Base-by-base conservation (phyloP, 2,329 filamentous ascomycete genomes). In the Fusarium sp. region DNA sequence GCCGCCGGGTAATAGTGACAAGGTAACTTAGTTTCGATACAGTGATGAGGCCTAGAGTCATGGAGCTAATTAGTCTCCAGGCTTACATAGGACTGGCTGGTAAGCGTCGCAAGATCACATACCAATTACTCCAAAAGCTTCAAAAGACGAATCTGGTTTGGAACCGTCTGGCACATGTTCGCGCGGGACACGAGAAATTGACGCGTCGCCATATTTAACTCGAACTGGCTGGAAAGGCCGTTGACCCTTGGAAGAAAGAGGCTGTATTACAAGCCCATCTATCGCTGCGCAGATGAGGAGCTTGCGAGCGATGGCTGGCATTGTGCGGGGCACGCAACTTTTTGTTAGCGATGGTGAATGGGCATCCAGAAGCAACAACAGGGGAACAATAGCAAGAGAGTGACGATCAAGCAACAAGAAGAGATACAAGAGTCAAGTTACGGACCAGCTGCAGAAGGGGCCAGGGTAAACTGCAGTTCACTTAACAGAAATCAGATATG, bases 11-110 rank as follows among this genome's bases (percentile, higher is more conserved):
- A 74, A 99, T 97, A 12, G 93, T 91, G 60, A 99, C 87, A 8
- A 99, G 86, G 79, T 95, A 98, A 68, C 89, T 92, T 30, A 90
- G 87, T 37, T 89, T 91, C 23, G 94, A 92, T 62, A 98, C 88
- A 36, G 90, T 93, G 44, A 99, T 86, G 2, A 99, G 82, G 23
- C 96, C 95, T 98, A 46, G 23, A 33, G 23, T 23, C 54, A 62
- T 20, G 33, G 15, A 56, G 52, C 37, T 56, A 53, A 60, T 54
- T 28, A 70, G 55, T 45, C 23, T 49, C 12, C 30, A 28, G 28
- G 36, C 44, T 57, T 61, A 42, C 8, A 46, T 49, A 38, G 31
- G 26, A 54, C 40, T 44, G 45, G 23, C 30, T 31, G 46, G 26
- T 55, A 70, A 67, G 47, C 54, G 51, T 55, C 50, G 55, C 50